Evolutionary conservation across 2,329 filamentous ascomycete species (phyloP).

Genomic region (Colletotrichum shisoi): DNA sequence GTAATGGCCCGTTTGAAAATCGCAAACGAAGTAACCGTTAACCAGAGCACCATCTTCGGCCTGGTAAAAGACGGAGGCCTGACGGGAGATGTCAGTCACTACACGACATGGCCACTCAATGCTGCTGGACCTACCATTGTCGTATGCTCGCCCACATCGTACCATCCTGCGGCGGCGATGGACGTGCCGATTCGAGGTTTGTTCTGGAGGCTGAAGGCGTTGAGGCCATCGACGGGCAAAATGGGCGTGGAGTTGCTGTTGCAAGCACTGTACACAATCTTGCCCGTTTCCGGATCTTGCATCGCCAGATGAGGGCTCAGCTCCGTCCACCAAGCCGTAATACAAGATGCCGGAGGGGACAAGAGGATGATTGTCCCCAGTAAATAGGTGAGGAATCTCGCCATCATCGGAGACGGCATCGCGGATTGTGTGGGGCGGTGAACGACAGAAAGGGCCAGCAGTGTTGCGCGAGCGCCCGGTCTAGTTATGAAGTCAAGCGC

Average conservation of each 20-base stretch:
- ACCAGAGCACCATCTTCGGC: constrained; percentile 27
- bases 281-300: constrained; percentile 49
- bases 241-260: constrained; percentile 46
- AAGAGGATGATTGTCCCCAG: constrained; percentile 11
- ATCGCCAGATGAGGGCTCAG: constrained; percentile 49
- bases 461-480: neutral
- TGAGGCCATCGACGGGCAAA: constrained; percentile 48
- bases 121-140: constrained; percentile 46
- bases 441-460: constrained; percentile 11
- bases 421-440: neutral
- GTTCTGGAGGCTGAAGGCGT: constrained; percentile 43
- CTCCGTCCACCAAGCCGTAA: constrained; percentile 50
- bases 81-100: constrained; percentile 5
- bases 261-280: constrained; percentile 50
- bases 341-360: constrained; percentile 42
- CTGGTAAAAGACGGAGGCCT: constrained; percentile 38
- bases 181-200: constrained; percentile 48
- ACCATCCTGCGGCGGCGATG: constrained; percentile 50
- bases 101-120: neutral
- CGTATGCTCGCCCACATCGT: constrained; percentile 40
- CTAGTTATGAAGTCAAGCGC: neutral
- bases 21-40: constrained; percentile 46
- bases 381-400: neutral
- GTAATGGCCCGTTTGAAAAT: constrained; percentile 49
- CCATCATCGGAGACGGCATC: neutral